Evolutionary conservation across 2,329 filamentous ascomycete species (phyloP).

Genomic region (Thelonectria rubi): DNA sequence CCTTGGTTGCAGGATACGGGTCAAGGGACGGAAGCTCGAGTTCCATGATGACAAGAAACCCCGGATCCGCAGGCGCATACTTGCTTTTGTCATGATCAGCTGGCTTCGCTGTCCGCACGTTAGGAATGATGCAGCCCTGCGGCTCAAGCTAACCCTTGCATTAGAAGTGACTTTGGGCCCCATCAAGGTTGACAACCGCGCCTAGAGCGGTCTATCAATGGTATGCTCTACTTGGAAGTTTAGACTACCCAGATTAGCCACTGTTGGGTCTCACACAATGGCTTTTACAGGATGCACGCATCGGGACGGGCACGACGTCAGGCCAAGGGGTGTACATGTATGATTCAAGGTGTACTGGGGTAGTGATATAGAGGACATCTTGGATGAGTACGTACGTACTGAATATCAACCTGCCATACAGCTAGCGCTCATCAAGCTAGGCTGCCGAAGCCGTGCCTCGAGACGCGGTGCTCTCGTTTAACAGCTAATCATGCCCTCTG

Average conservation of each 20-base stretch:
- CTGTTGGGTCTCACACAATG: no score
- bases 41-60: neutral
- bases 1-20: neutral
- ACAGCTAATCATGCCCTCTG: neutral
- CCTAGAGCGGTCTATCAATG: neutral
- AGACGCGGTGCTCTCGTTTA: neutral
- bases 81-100: neutral
- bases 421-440: no score
- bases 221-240: no score
- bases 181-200: neutral
- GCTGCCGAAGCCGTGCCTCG: neutral
- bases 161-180: neutral
- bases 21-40: neutral
- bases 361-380: no score
- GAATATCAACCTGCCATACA: no score
- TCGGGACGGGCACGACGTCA: no score
- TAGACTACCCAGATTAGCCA: no score
- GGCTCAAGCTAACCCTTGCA: neutral
- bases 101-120: neutral
- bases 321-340: no score
- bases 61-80: neutral
- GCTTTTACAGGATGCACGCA: no score
- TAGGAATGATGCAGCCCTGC: neutral
- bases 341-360: no score
- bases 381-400: no score